These are phyloP conservation scores for Funneliformis mosseae DNA, from an alignment of 192 early-diverging fungal species.

Conservation along the genomic window DNA sequence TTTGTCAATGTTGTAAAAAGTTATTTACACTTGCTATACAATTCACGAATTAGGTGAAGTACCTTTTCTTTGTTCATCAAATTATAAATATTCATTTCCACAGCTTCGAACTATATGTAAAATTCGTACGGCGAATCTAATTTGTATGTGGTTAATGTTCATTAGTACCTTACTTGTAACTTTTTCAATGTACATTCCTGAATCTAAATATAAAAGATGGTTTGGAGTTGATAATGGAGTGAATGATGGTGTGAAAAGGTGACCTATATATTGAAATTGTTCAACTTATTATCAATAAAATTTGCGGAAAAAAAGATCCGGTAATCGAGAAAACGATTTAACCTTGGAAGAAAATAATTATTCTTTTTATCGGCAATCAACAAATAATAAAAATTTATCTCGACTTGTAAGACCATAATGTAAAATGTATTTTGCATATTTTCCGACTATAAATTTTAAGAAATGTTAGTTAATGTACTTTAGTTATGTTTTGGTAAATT, in stretches of 20 bases:
- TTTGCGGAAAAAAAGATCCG: too few species aligned
- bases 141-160: background rate
- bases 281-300: too few species aligned
- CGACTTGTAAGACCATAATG: too few species aligned
- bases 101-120: background rate
- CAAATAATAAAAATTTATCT: too few species aligned
- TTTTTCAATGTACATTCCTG: background rate
- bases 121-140: background rate
- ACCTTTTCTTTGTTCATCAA: background rate
- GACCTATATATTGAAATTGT: too few species aligned
- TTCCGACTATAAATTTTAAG: too few species aligned
- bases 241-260: background rate
- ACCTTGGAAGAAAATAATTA: too few species aligned
- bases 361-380: too few species aligned
- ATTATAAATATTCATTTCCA: background rate
- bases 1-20: background rate
- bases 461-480: too few species aligned
- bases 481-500: too few species aligned
- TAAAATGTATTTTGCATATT: too few species aligned
- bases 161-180: background rate
- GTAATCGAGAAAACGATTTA: too few species aligned
- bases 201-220: background rate
- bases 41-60: background rate
- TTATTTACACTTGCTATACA: background rate
- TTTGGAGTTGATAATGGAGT: background rate